A percentile compares a stretch with the other conserved stretches of the same genome.
phyloP scores from a whole-genome alignment of 2,329 filamentous ascomycete genomes.

The Sporothrix schenckii region DNA sequence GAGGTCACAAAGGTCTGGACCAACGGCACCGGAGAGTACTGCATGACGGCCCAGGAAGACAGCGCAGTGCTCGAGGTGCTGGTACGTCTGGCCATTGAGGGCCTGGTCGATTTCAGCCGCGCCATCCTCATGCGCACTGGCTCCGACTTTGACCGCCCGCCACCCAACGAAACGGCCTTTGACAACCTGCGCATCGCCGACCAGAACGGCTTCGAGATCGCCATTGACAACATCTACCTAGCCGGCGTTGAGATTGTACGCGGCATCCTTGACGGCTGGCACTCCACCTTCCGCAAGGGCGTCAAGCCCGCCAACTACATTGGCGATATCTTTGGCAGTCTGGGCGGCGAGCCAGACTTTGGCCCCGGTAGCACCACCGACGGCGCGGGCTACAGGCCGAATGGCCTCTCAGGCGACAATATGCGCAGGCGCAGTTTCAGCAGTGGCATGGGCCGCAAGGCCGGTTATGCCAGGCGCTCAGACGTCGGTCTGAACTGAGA shows the following conservation, averaged over 20 bases:
- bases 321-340: slow-evolving; percentile 70
- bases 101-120: slow-evolving; percentile 65
- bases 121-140: slow-evolving; percentile 69
- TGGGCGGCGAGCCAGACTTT: slow-evolving; percentile 68
- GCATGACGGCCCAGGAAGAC: slow-evolving; percentile 73
- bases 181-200: slow-evolving; percentile 63
- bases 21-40: slow-evolving; percentile 69
- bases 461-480: slow-evolving; percentile 27
- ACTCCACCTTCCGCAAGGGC: slow-evolving; percentile 59
- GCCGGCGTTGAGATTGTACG: slow-evolving; percentile 67
- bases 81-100: slow-evolving; percentile 59
- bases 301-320: slow-evolving; percentile 66
- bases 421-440: slow-evolving; percentile 28
- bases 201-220: slow-evolving; percentile 66
- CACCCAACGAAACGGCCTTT: slow-evolving; percentile 57
- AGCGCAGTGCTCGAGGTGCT: slow-evolving; percentile 69
- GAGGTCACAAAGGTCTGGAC: slow-evolving; percentile 66
- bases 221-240: slow-evolving; percentile 66
- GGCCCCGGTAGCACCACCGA: slow-evolving; percentile 56
- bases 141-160: slow-evolving; percentile 72
- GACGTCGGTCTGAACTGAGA: slow-evolving; percentile 18
- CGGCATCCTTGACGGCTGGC: slow-evolving; percentile 65
- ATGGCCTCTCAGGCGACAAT: slow-evolving; percentile 36
- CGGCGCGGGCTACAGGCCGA: slow-evolving; percentile 42
- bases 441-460: slow-evolving; percentile 31